A percentile compares a stretch with the other conserved stretches of the same genome.
These are phyloP conservation scores for Alternaria consortialis DNA, from an alignment of 2,329 filamentous ascomycete species.

Conservation along the genomic window DNA sequence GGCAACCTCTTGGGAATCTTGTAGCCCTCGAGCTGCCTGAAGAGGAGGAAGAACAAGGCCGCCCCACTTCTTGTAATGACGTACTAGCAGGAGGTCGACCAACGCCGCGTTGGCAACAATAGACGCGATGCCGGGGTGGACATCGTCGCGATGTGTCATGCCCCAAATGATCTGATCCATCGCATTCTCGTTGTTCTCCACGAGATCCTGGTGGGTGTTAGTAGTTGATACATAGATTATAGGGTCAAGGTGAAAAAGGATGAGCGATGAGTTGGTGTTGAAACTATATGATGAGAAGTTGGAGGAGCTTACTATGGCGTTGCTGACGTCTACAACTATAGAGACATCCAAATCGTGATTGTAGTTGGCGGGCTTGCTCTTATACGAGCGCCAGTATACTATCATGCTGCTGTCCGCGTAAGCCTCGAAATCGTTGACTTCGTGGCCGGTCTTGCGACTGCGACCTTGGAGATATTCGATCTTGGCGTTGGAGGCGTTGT, in stretches of 20 bases:
- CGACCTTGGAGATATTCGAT: not conserved
- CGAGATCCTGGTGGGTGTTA: not conserved
- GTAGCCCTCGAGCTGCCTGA: not conserved
- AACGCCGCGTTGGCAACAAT: conserved; percentile 5
- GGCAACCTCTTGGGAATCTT: not conserved
- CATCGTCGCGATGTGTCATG: conserved; percentile 2
- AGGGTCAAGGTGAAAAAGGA: not conserved
- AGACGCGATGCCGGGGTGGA: conserved; percentile 8
- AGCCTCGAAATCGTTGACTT: not conserved
- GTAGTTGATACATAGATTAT: not conserved
- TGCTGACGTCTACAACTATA: not conserved
- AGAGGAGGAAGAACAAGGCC: conserved; percentile 20
- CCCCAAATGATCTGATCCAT: conserved; percentile 22
- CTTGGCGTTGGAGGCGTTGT: not conserved
- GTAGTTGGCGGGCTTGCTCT: not conserved
- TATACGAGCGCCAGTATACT: not conserved
- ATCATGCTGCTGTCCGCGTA: not conserved
- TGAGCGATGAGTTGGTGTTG: not conserved
- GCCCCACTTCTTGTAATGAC: conserved; percentile 22
- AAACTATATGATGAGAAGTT: not conserved
- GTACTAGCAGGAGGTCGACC: conserved; percentile 16
- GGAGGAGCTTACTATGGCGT: not conserved
- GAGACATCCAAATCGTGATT: not conserved
- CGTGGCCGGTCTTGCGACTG: not conserved
- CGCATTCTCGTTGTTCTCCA: conserved; percentile 1